Base-by-base conservation (phyloP, 768 basidiomycete genomes). In the Macrocybe gigantea region DNA sequence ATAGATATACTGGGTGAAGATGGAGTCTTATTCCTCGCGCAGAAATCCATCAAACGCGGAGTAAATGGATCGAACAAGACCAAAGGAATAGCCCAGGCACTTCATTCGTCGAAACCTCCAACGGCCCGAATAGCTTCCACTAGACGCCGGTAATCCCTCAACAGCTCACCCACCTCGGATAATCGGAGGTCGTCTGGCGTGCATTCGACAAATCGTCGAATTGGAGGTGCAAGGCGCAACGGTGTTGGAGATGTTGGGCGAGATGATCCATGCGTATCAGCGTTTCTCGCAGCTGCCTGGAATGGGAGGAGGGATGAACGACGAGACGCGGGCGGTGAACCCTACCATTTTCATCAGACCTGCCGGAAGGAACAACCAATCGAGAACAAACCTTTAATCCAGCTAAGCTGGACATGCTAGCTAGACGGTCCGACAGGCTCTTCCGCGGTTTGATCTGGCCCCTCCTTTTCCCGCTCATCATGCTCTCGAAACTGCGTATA, bases 401-500 rank as follows among this genome's bases (percentile, higher is more conserved):
- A 44, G 77, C 69, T 49, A 75, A 70, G 57, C 75, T 82, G 6
- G 88, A 84, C 63, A 94, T 79, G 49, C 78, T 80, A 6, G 92
- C 88, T 56, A 97, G 64, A 34, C 93, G 74, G 66, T 93, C 93
- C 12, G 86, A 79, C 38, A 97, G 64, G 54, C 82, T 93, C 64
- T 82, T 85, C 47, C 91, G 67, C 45, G 43, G 58, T 38, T 60
- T 56, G 49, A 60, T 54, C 49, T 62, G 54, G 49, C 50, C 51
- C 52, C 50, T 54, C 33, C 53, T 53, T 52, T 67, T 66, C 34
- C 71, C 69, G 58, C 73, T 82, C 74, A 91, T 70, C 90, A 91
- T 92, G 54, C 79, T 92, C 70, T 84, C 85, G 58, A 94, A 93
- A 61, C 91, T 93, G 54, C 80, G 70, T 45, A 93, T 87, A 55